Base-by-base conservation (phyloP, 73 alveolate genomes). In the Stentor coeruleus region DNA sequence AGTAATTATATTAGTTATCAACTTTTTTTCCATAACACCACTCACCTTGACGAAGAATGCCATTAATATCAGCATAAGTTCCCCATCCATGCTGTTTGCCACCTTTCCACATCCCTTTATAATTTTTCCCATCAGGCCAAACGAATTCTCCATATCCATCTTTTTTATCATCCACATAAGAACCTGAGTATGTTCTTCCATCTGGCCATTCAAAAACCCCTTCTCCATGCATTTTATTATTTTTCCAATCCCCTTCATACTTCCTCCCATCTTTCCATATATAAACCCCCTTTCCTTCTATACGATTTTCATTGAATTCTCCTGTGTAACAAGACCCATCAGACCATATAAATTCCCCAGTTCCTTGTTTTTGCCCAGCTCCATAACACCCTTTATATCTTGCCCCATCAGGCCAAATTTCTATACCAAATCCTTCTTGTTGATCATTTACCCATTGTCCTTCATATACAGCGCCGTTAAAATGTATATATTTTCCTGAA, bases 401-500 rank as follows among this genome's bases (percentile, higher is more conserved):
- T 55, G 95, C 91, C 2, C 93, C 95, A 84, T 91, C 92, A 55
- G 91, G 96, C 94, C 96, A 92, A 2, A 85, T 87, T 80, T 91
- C 96, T 41, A 84, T 86, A 41, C 98, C 98, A 3, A 84, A 36
- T 4, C 98, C 98, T 84, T 94, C 92, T 49, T 93, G 84, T 83
- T 74, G 59, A 74, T 93, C 97, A 73, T 93, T 86, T 6, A 82
- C 74, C 97, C 97, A 94, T 11, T 86, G 75, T 3, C 98, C 98
- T 60, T 88, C 95, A 88, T 94, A 94, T 76, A 60, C 85, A 40
- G 92, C 97, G 38, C 93, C 96, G 59, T 91, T 91, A 31, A 81
- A 83, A 81, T 84, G 94, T n/a, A 85, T 30, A 83, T 86, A 91
- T 38, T 59, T 59, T 33, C 83, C 83, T 20, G 6, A n/a, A 41